Conservation (phyloP, 805 yeast species). For the Saccharomycopsis olivae region DNA sequence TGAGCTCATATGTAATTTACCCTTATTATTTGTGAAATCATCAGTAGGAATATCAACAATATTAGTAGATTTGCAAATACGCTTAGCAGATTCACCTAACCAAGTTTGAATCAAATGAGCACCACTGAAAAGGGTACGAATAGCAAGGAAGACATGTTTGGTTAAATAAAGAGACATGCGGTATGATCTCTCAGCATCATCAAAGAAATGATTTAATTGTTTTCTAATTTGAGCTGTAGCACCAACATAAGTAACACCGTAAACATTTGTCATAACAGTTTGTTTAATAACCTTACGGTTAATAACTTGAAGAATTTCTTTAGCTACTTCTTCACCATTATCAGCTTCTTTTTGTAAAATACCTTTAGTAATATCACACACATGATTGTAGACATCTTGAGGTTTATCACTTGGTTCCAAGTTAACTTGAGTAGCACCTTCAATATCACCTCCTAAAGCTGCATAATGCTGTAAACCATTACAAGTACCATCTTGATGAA, state of each 20-base stretch:
- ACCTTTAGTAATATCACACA: conserved; percentile 50
- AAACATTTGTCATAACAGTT: conserved; percentile 96
- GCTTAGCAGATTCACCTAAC: conserved; percentile 78
- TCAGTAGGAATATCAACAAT: conserved; percentile 34
- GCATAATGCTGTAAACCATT: conserved; percentile 83
- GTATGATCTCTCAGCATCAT: conserved; percentile 36
- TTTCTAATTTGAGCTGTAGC: conserved; percentile 83
- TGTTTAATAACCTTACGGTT: conserved; percentile 88
- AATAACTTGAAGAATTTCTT: conserved; percentile 44
- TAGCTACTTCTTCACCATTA: conserved; percentile 33
- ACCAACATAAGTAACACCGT: conserved; percentile 92
- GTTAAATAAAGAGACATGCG: conserved; percentile 58
- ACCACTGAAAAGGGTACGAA: conserved; percentile 76
- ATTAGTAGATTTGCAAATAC: conserved; percentile 61
- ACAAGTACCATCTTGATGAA: conserved; percentile 83
- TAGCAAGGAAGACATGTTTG: conserved; percentile 66
- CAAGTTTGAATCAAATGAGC: conserved; percentile 96
- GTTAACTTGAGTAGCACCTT: conserved; percentile 76
- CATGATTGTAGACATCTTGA: conserved; percentile 66
- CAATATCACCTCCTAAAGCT: conserved; percentile 75
- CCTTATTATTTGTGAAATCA: conserved; percentile 6
- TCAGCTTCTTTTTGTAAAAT: conserved; percentile 41
- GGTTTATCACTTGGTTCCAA: conserved; percentile 62
- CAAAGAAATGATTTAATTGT: conserved; percentile 54
- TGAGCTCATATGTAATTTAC: conserved; percentile 52